These are phyloP conservation scores for Lomentospora prolificans DNA, from an alignment of 2,329 filamentous ascomycete species.

Conservation along the genomic window DNA sequence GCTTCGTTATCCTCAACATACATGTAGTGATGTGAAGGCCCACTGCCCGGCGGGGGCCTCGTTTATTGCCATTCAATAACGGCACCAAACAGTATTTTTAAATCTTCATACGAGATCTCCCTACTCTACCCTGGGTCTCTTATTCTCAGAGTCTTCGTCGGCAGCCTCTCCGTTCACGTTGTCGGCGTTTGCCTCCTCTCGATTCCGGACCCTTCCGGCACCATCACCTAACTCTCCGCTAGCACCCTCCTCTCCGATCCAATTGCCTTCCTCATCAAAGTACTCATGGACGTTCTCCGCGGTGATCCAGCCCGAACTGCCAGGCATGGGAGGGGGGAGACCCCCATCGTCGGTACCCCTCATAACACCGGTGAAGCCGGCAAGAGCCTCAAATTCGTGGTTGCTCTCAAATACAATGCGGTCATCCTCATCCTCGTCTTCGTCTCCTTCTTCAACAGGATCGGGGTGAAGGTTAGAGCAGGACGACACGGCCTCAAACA, in stretches of 20 bases:
- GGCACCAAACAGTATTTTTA: too few relatives aligned
- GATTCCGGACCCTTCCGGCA: constrained; percentile 46
- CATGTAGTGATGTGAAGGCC: too few relatives aligned
- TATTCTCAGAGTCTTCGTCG: constrained; percentile 32
- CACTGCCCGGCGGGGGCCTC: too few relatives aligned
- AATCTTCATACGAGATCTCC: not conserved
- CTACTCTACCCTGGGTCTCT: constrained; percentile 37
- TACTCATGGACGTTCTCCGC: constrained; percentile 82
- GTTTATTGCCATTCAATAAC: too few relatives aligned
- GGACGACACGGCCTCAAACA: constrained; percentile 61
- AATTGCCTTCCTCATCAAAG: constrained; percentile 73
- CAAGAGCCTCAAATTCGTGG: constrained; percentile 39
- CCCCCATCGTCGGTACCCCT: constrained; percentile 36
- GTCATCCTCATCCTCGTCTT: constrained; percentile 44
- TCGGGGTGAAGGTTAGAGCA: constrained; percentile 73
- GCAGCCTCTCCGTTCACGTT: constrained; percentile 30
- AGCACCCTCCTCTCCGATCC: constrained; percentile 44
- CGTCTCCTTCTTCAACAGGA: constrained; percentile 46
- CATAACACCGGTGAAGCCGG: constrained; percentile 47
- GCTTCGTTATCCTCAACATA: too few relatives aligned
- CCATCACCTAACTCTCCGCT: constrained; percentile 48
- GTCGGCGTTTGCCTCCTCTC: constrained; percentile 46
- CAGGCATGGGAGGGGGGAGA: constrained; percentile 58
- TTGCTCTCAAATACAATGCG: constrained; percentile 47
- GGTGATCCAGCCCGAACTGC: constrained; percentile 78